Evolutionary conservation across 108 stramenopile species (phyloP).

Genomic region (Ochromonas danica): DNA sequence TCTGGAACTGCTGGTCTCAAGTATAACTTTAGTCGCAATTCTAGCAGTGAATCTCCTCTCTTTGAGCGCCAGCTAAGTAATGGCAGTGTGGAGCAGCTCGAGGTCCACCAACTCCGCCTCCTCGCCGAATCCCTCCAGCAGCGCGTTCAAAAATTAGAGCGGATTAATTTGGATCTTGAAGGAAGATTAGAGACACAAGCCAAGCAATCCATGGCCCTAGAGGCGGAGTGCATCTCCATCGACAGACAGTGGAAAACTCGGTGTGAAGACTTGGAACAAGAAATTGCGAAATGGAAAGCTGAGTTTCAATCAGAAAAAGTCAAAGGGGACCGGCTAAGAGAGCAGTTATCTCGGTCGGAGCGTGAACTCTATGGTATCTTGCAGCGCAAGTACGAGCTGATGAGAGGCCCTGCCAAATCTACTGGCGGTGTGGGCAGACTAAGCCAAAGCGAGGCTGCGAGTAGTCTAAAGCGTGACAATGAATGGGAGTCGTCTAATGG

Average conservation of each 20-base stretch:
- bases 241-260: not conserved
- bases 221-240: constrained; percentile 17
- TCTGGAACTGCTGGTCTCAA: not conserved
- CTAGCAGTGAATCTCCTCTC: not conserved
- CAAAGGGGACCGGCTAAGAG: not conserved
- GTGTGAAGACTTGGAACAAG: constrained; percentile 21
- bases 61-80: not conserved
- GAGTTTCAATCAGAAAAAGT: not conserved
- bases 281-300: not conserved
- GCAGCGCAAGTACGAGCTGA: constrained; percentile 25
- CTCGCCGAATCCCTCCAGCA: not conserved
- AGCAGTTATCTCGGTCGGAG: constrained; percentile 21
- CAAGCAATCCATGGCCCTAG: constrained; percentile 3
- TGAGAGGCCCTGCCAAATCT: not conserved
- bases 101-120: not conserved
- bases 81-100: not conserved
- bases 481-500: not conserved
- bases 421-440: not conserved
- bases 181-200: constrained; percentile 20
- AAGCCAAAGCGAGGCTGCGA: not conserved
- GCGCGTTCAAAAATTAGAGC: not conserved
- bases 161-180: constrained; percentile 31
- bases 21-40: not conserved
- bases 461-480: not conserved
- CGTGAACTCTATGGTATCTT: constrained; percentile 33